Evolutionary conservation across 805 yeast species (phyloP), one percentile per base, ranked within the genome.

Genomic region (Wickerhamiella kurtzmanii): DNA sequence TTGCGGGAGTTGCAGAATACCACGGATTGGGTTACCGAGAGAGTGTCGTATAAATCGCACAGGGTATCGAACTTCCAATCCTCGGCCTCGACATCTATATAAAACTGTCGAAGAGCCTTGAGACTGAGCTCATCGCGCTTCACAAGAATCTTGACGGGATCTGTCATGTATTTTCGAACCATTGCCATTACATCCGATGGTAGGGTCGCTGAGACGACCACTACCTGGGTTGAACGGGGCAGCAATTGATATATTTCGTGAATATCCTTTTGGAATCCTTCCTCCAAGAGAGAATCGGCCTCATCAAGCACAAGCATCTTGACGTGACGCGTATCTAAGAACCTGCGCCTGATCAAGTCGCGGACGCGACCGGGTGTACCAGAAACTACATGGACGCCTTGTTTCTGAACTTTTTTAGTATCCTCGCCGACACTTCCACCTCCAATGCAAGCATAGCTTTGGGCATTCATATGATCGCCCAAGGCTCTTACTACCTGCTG

Each of bases 311-410:
- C 77, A 55, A 89, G 70, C 83, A 92, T 81, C 70, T 88, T 86
- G 55, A 87, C 72, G 59, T 79, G 74, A 56, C 87, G 77, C 15
- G 92, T 77, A 53, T 72, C 70, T 57, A 92, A 71, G 56, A 73
- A 73, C 55, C 94, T 77, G 65, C 96, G 77, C 61, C 83, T 83
- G 53, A 92, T 78, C 82, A 92, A 78, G 68, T 92, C 98, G 51
- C 75, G 66, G 37, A 89, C 95, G 61, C 98, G 76, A 48, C 98
- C 98, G 32, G 98, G 98, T 11, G 98, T 92, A 45, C 98, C 98
- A 63, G 92, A 88, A 37, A 92, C 84, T 37, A 92, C 80, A 59
- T 92, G 96, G 59, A 80, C 86, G 52, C 95, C 95, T 55, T 74
- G 80, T 48, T 72, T 71, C 55, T 87, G 71, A 48, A 77, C 76